A percentile compares a stretch with the other conserved stretches of the same genome.
Conservation (phyloP, 257 asterid genomes). For the Anisodus tanguticus region DNA sequence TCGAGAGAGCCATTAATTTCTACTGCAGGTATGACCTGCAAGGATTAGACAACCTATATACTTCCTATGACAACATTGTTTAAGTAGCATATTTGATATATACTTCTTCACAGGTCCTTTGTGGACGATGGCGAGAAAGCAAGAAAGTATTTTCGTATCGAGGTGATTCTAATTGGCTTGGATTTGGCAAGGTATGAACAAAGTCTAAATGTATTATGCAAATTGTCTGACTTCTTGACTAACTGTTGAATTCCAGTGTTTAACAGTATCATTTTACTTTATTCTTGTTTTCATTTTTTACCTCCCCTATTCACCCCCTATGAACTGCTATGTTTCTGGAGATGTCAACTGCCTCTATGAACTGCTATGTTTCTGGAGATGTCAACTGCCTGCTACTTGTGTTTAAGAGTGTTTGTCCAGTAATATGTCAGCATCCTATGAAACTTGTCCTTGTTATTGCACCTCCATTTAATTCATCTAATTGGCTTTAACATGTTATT, state of each 20-base stretch:
- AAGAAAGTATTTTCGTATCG: conserved; percentile 72
- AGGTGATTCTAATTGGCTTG: conserved; percentile 99
- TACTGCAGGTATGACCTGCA: not conserved
- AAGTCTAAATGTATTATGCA: not conserved
- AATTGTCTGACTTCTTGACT: not conserved
- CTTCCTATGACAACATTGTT: not conserved
- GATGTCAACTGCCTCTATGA: not conserved
- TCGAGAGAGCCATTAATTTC: conserved; percentile 12
- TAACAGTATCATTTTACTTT: too few species aligned
- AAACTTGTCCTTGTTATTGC: not conserved
- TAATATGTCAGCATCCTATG: not conserved
- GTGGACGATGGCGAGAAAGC: conserved; percentile 78
- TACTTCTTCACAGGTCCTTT: conserved; percentile 60
- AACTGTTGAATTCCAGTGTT: too few species aligned
- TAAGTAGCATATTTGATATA: not conserved
- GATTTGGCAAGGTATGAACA: conserved; percentile 78
- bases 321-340: too few species aligned
- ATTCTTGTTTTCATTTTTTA: too few species aligned
- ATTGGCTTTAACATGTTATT: not conserved
- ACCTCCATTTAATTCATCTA: conserved; percentile 4
- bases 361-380: not conserved
- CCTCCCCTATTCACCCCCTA: too few species aligned
- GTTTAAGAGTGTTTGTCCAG: not conserved
- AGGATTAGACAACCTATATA: not conserved
- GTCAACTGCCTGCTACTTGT: not conserved